Percentiles rank a stretch among this genome's conserved stretches.
Conservation (phyloP, 2,329 filamentous ascomycete genomes). For the Venturiaceae sp. region DNA sequence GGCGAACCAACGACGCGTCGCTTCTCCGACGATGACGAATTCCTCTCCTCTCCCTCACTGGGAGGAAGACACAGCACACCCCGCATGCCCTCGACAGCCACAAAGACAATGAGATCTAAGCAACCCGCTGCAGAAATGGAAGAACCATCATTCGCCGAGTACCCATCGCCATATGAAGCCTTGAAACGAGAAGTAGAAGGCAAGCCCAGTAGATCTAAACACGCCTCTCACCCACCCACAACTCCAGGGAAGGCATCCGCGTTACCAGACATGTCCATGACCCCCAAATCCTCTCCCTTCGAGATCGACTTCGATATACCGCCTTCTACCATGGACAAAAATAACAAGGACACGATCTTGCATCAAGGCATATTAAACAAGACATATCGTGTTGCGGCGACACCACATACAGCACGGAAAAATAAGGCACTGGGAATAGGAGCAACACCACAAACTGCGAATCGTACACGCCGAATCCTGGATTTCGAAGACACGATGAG, state of each 20-base stretch:
- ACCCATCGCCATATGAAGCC: slow-evolving; percentile 68
- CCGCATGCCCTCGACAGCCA: slow-evolving; percentile 22
- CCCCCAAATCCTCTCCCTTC: slow-evolving; percentile 41
- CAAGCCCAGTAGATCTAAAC: slow-evolving; percentile 23
- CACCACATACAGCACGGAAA: slow-evolving; percentile 57
- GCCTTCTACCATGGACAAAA: slow-evolving; percentile 25
- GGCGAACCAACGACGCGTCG: slow-evolving; percentile 12
- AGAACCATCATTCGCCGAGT: slow-evolving; percentile 35
- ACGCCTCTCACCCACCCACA: slow-evolving; percentile 20
- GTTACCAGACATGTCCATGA: slow-evolving; percentile 32
- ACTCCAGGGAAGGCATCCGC: slow-evolving; percentile 23
- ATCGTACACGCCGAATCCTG: slow-evolving; percentile 18
- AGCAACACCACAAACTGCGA: slow-evolving; percentile 24
- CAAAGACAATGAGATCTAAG: slow-evolving; percentile 9
- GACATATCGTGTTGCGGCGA: slow-evolving; percentile 88
- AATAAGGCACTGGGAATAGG: slow-evolving; percentile 9
- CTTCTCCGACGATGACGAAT: slow-evolving; percentile 39
- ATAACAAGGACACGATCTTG: slow-evolving; percentile 64
- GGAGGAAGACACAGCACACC: slow-evolving; percentile 51
- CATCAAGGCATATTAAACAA: slow-evolving; percentile 83
- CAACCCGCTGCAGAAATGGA: background rate
- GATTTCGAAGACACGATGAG: slow-evolving; percentile 32
- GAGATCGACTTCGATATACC: slow-evolving; percentile 26
- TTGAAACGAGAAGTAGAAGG: slow-evolving; percentile 57
- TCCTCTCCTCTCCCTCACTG: slow-evolving; percentile 51